Conservation (phyloP, 306 rosid species). For the Adenanthera pavonina region DNA sequence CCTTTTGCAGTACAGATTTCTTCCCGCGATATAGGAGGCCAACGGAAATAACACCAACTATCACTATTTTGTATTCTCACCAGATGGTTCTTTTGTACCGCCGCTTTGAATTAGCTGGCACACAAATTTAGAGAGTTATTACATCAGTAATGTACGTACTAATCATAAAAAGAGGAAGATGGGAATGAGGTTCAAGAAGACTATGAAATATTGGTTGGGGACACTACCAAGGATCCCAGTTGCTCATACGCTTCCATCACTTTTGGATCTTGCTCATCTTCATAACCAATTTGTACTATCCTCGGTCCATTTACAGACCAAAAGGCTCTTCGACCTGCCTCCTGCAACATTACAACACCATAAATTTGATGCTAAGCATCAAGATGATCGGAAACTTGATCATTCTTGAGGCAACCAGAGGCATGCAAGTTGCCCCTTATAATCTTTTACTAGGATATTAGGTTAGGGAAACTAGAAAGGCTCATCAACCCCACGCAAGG, state of each 20-base stretch:
- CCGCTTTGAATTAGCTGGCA: slow-evolving; percentile 72
- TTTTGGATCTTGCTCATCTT: slow-evolving; percentile 87
- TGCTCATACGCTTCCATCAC: slow-evolving; percentile 91
- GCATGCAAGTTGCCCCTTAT: neutral
- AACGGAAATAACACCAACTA: neutral
- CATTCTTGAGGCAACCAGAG: slow-evolving; percentile 7
- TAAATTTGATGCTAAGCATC: neutral
- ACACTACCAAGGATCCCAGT: slow-evolving; percentile 84
- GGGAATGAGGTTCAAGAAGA: slow-evolving; percentile 10
- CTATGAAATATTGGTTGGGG: neutral
- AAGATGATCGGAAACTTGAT: slow-evolving; percentile 6
- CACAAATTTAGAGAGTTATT: slow-evolving; percentile 31
- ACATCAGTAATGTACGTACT: slow-evolving; percentile 17
- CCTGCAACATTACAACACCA: slow-evolving; percentile 52
- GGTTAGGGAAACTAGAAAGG: neutral
- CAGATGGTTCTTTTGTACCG: slow-evolving; percentile 56
- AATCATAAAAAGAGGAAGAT: slow-evolving; percentile 6
- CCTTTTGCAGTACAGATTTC: slow-evolving; percentile 9
- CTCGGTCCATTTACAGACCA: slow-evolving; percentile 97
- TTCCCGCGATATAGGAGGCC: slow-evolving; percentile 4
- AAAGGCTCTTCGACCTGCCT: slow-evolving; percentile 89
- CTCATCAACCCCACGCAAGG: neutral
- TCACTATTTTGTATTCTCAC: slow-evolving; percentile 48
- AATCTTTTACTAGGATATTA: neutral
- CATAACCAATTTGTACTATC: slow-evolving; percentile 86